A percentile compares a stretch with the other conserved stretches of the same genome.
These are phyloP conservation scores for Chaetothyriales sp. DNA, from an alignment of 2,329 filamentous ascomycete genomes.

Conservation along the genomic window DNA sequence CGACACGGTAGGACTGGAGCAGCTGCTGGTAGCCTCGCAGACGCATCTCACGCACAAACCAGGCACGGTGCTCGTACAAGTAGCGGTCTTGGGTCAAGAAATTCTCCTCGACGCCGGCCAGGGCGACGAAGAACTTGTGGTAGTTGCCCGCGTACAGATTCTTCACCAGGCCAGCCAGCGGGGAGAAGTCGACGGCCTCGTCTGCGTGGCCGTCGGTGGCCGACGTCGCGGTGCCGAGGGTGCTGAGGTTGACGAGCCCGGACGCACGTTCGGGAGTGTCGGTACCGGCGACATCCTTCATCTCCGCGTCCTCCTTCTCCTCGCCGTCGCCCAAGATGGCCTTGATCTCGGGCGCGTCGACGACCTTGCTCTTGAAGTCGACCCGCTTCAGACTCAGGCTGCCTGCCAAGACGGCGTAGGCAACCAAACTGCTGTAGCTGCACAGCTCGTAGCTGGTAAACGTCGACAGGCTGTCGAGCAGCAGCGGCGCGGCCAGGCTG, in stretches of 20 bases:
- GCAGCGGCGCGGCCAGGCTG: constrained; percentile 73
- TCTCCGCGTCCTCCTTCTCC: constrained; percentile 75
- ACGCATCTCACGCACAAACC: constrained; percentile 98
- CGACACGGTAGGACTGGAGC: constrained; percentile 90
- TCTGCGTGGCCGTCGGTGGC: constrained; percentile 58
- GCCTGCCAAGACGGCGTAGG: constrained; percentile 89
- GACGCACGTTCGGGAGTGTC: constrained; percentile 41
- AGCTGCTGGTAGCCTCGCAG: constrained; percentile 93
- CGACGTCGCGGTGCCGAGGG: constrained; percentile 53
- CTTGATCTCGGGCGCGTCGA: constrained; percentile 96
- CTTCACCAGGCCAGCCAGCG: constrained; percentile 74
- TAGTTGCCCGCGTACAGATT: constrained; percentile 92
- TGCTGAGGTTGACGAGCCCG: constrained; percentile 78
- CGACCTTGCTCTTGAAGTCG: constrained; percentile 98
- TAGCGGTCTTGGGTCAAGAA: constrained; percentile 93
- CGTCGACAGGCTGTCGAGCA: constrained; percentile 92
- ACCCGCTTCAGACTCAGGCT: constrained; percentile 90
- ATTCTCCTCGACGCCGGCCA: constrained; percentile 80
- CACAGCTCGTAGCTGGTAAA: constrained; percentile 98
- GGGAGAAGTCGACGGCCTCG: constrained; percentile 72
- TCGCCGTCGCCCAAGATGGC: constrained; percentile 84
- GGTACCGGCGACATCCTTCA: constrained; percentile 46
- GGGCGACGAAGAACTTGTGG: constrained; percentile 78
- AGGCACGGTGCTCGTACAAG: constrained; percentile 85
- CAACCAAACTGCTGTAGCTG: constrained; percentile 85